Evolutionary conservation across 2,329 filamentous ascomycete species (phyloP).

Genomic region (Hirsutella rhossiliensis): DNA sequence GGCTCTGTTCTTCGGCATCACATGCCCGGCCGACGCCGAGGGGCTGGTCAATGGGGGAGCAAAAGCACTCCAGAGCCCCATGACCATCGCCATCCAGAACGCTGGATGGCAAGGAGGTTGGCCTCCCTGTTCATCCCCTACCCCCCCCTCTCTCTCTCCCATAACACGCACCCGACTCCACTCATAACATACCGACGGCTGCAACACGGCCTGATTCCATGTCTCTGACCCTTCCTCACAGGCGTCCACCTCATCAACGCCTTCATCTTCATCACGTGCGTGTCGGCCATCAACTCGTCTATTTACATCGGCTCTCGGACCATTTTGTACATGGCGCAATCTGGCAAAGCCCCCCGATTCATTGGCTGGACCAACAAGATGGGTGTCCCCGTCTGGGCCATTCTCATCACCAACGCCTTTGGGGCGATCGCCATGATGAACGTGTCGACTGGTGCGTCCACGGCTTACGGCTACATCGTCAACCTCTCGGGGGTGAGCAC

Average conservation of each 20-base stretch:
- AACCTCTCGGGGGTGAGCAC: conserved; percentile 59
- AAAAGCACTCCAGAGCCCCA: conserved; percentile 56
- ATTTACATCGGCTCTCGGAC: conserved; percentile 71
- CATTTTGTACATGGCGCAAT: conserved; percentile 63
- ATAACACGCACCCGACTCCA: too few relatives aligned
- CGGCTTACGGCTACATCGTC: conserved; percentile 58
- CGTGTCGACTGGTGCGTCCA: conserved; percentile 50
- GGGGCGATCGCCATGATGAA: conserved; percentile 69
- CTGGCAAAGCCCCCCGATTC: conserved; percentile 57
- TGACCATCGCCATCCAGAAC: conserved; percentile 62
- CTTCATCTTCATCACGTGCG: conserved; percentile 61
- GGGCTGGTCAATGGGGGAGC: conserved; percentile 49
- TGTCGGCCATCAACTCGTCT: conserved; percentile 61
- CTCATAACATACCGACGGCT: too few relatives aligned
- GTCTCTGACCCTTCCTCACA: conserved; percentile 5
- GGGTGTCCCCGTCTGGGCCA: conserved; percentile 48
- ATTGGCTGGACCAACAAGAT: conserved; percentile 54
- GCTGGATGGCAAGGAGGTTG: conserved; percentile 58
- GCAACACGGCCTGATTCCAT: too few relatives aligned
- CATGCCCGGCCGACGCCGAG: conserved; percentile 56
- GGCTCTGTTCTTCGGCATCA: conserved; percentile 64
- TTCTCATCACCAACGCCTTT: conserved; percentile 58
- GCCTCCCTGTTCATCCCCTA: conserved; percentile 2
- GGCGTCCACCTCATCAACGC: conserved; percentile 64
- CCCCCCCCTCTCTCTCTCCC: background rate